Conservation (phyloP, 805 yeast genomes). For the Schizosaccharomyces osmophilus region DNA sequence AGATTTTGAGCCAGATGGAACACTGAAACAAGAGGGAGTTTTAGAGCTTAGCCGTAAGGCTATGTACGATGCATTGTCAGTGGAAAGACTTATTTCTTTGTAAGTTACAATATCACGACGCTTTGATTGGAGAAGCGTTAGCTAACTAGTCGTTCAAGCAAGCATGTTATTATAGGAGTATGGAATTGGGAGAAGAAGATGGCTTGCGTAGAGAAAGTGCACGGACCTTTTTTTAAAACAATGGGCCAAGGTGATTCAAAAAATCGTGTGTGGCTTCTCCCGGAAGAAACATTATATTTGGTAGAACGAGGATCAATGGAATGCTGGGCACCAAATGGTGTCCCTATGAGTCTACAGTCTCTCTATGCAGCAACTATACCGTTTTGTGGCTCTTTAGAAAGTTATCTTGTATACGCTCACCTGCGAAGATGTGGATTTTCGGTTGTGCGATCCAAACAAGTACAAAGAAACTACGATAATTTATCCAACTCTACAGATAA, state of each 20-base stretch:
- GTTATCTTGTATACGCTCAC: conserved; percentile 44
- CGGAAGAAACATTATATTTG: conserved; percentile 52
- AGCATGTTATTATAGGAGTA: conserved; percentile 28
- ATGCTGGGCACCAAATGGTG: conserved; percentile 16
- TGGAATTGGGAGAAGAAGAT: conserved; percentile 16
- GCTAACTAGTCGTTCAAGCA: conserved; percentile 10
- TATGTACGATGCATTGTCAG: conserved; percentile 43
- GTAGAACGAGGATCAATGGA: conserved; percentile 54
- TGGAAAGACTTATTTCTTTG: conserved; percentile 13
- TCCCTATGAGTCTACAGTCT: conserved; percentile 35
- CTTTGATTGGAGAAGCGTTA: not conserved
- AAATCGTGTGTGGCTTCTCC: conserved; percentile 19
- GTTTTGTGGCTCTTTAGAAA: conserved; percentile 20
- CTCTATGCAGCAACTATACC: conserved; percentile 30
- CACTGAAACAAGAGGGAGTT: conserved; percentile 23
- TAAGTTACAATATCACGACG: not conserved
- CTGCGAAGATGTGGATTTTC: conserved; percentile 60
- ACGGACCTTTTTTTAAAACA: conserved; percentile 49
- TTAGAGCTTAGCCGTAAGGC: conserved; percentile 33
- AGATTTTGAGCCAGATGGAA: conserved; percentile 66
- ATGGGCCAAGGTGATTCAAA: conserved; percentile 36
- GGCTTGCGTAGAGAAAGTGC: conserved; percentile 25
- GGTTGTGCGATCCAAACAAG: conserved; percentile 18
- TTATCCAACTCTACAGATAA: not conserved
- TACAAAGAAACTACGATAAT: conserved; percentile 1